phyloP scores from a whole-genome alignment of 2,329 filamentous ascomycete genomes.

The Gaeumannomyces sp. region DNA sequence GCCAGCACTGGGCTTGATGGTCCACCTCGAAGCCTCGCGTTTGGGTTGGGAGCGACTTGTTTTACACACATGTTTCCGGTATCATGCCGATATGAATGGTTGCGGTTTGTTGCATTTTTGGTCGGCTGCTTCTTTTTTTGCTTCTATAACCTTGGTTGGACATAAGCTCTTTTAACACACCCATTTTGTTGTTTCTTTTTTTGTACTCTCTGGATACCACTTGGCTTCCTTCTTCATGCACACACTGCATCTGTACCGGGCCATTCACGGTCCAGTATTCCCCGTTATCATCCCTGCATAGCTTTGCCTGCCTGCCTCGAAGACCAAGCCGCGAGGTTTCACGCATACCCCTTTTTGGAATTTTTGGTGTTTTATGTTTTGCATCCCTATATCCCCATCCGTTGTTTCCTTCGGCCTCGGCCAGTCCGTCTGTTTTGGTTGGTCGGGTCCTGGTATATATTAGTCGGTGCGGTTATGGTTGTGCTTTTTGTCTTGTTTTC shows the following conservation, averaged over 20 bases:
- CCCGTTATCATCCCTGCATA: background rate
- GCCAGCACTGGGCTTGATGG: too few species aligned
- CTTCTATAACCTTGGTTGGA: background rate
- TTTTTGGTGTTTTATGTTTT: background rate
- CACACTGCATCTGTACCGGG: background rate
- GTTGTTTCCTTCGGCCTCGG: background rate
- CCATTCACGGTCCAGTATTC: background rate
- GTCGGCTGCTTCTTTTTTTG: background rate
- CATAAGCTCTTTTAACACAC: background rate
- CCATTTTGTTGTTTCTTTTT: conserved; percentile 8
- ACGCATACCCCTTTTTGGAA: background rate
- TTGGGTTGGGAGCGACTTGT: background rate
- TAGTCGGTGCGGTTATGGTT: too few species aligned
- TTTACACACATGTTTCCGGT: background rate
- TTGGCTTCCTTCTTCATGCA: conserved; percentile 7
- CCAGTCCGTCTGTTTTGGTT: background rate
- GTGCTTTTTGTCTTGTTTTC: too few species aligned
- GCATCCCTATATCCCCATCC: background rate
- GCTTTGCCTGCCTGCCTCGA: background rate
- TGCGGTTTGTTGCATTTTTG: background rate
- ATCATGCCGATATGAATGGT: background rate
- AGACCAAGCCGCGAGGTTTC: background rate
- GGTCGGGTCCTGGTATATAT: too few species aligned
- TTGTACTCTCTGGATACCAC: conserved; percentile 9
- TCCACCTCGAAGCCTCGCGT: too few species aligned